These are phyloP conservation scores for Handroanthus guayacan DNA, from an alignment of 257 asterid genomes.

Conservation along the genomic window DNA sequence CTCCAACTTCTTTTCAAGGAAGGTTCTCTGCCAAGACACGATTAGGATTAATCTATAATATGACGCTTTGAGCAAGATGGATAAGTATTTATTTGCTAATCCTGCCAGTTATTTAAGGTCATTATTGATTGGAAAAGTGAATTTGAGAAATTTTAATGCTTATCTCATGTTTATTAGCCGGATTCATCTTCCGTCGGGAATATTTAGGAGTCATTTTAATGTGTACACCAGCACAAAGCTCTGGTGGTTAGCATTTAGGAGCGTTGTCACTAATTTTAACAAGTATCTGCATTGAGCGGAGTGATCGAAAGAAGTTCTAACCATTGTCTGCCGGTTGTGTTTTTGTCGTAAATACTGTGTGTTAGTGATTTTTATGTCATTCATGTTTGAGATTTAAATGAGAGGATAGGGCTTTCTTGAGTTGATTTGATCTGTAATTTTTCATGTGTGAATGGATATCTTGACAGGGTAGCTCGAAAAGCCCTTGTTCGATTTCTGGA, in stretches of 20 bases:
- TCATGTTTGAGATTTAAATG: neutral
- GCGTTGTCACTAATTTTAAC: neutral
- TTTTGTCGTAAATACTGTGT: slow-evolving; percentile 9
- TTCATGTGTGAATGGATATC: slow-evolving; percentile 19
- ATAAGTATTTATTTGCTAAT: neutral
- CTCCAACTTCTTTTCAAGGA: neutral
- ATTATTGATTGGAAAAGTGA: neutral
- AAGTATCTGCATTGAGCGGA: neutral
- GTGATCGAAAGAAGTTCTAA: neutral
- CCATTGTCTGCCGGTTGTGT: slow-evolving; percentile 23
- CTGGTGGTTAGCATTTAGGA: neutral
- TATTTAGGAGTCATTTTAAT: neutral
- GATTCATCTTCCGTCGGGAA: neutral
- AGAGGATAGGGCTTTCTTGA: neutral
- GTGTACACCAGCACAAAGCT: neutral
- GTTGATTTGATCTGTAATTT: slow-evolving; percentile 24
- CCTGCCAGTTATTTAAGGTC: neutral
- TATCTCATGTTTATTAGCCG: neutral
- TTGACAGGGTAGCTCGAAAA: slow-evolving; percentile 65
- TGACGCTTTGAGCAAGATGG: neutral
- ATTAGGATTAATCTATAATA: neutral
- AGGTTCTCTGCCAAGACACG: slow-evolving; percentile 15
- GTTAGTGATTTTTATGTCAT: slow-evolving; percentile 4
- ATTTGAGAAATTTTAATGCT: neutral
- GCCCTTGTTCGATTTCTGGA: slow-evolving; percentile 46